Conservation (phyloP, 2,329 filamentous ascomycete species). For the Dactylellina sp. region DNA sequence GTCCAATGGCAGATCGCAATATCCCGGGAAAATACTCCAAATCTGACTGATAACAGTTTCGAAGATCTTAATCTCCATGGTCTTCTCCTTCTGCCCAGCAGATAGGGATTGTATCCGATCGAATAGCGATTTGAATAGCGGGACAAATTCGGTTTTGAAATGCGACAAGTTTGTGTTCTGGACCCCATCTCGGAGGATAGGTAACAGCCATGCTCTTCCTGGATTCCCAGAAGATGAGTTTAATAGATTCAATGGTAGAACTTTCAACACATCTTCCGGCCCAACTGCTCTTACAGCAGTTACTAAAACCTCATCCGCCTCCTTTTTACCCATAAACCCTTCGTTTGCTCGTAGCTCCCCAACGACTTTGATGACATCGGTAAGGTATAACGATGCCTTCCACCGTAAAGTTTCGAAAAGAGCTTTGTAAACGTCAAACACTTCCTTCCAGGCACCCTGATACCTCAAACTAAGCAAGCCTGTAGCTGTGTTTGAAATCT, state of each 20-base stretch:
- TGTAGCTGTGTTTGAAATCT: conserved; percentile 78
- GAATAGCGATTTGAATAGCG: conserved; percentile 89
- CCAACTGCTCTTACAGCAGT: conserved; percentile 91
- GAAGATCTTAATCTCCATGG: conserved; percentile 96
- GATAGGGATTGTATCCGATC: conserved; percentile 76
- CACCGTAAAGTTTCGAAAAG: conserved; percentile 89
- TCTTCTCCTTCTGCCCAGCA: conserved; percentile 79
- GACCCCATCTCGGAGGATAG: conserved; percentile 87
- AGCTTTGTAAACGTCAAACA: conserved; percentile 86
- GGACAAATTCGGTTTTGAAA: conserved; percentile 87
- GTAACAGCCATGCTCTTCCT: conserved; percentile 93
- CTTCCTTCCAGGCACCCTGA: conserved; percentile 93
- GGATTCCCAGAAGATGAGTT: conserved; percentile 80
- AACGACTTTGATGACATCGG: conserved; percentile 79
- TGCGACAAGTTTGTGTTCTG: conserved; percentile 88
- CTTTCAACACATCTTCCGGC: conserved; percentile 81
- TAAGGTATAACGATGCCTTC: conserved; percentile 82
- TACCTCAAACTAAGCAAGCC: conserved; percentile 88
- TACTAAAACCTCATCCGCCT: conserved; percentile 89
- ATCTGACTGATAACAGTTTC: conserved; percentile 96
- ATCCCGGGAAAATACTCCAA: conserved; percentile 92
- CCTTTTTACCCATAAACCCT: conserved; percentile 91
- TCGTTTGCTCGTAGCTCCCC: conserved; percentile 89
- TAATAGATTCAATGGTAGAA: conserved; percentile 86
- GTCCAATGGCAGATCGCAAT: conserved; percentile 92